Base-by-base conservation (phyloP, 306 rosid genomes). In the Trifolium fragiferum region DNA sequence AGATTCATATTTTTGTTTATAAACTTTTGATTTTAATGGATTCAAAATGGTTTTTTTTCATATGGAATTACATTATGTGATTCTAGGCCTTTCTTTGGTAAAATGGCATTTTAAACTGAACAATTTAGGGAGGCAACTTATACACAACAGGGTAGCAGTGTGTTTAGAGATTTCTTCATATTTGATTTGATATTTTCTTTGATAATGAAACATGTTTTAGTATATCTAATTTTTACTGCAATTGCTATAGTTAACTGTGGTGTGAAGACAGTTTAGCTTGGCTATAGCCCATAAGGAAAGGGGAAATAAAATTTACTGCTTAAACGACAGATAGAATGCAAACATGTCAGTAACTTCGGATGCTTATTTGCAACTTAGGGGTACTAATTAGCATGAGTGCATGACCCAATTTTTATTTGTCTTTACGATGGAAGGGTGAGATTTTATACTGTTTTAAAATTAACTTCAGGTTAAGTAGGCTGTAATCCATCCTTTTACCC, bases 221-320 rank as follows among this genome's bases (percentile, higher is more conserved):
- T 54, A 35, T 68, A 37, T 62, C 55, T 63, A 68, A 46, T 0
- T 55, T 46, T 43, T 25, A 10, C 37, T 60, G 67, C 44, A 67
- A 38, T 63, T 53, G 46, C 68, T 53, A 13, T 66, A 32, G 33
- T 16, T 70, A 61, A 68, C 30, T 21, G 12, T 72, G 27, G 46
- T 66, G 19, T 27, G 21, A 43, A 30, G 47, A 66, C 63, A 67
- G 23, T 66, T 76, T 47, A 43, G 75, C 47, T 79, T 21, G 66
- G 62, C 68, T 67, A 13, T 65, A 23, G 70, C 46, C 60, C 54
- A 10, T 72, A 23, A 73, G 14, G 66, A 53, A 67, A 71, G 20
- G 15, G 76, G 43, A 72, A 43, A 57, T 46, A 47, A 66, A 61
- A 35, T 63, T 44, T 80, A 64, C 67, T 68, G 60, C 68, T 61